Evolutionary conservation across 805 yeast species (phyloP).

Genomic region (Hanseniaspora lindneri): DNA sequence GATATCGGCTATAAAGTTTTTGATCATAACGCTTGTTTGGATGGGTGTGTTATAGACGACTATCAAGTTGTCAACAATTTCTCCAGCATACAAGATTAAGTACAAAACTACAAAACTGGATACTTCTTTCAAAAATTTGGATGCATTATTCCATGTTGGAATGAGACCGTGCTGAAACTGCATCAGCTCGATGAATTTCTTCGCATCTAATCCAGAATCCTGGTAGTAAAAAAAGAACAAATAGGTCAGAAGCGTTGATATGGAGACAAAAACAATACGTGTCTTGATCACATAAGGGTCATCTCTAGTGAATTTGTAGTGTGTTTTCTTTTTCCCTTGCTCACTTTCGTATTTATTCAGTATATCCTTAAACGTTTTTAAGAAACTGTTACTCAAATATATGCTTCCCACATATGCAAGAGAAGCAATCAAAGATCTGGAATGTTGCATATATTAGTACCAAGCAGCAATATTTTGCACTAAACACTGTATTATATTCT

Average conservation of each 20-base stretch:
- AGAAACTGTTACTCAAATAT: slow-evolving; percentile 7
- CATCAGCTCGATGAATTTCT: neutral
- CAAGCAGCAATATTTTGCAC: no score
- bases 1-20: neutral
- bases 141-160: neutral
- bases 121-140: neutral
- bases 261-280: slow-evolving; percentile 12
- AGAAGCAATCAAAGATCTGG: slow-evolving; percentile 5
- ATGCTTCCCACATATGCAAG: slow-evolving; percentile 12
- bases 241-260: slow-evolving; percentile 1
- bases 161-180: slow-evolving; percentile 5
- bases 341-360: neutral
- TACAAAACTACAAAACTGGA: neutral
- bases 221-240: neutral
- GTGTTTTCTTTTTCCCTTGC: neutral
- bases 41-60: neutral
- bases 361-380: neutral
- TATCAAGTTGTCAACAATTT: slow-evolving; percentile 7
- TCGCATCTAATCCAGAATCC: neutral
- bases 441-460: slow-evolving; percentile 8
- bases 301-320: slow-evolving; percentile 14
- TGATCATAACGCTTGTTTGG: neutral
- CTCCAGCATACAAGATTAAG: slow-evolving; percentile 8
- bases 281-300: slow-evolving; percentile 15
- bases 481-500: no score